A percentile compares a stretch with the other conserved stretches of the same genome.
phyloP scores from a whole-genome alignment of 169 alveolate species.

The Eimeria zaria region DNA sequence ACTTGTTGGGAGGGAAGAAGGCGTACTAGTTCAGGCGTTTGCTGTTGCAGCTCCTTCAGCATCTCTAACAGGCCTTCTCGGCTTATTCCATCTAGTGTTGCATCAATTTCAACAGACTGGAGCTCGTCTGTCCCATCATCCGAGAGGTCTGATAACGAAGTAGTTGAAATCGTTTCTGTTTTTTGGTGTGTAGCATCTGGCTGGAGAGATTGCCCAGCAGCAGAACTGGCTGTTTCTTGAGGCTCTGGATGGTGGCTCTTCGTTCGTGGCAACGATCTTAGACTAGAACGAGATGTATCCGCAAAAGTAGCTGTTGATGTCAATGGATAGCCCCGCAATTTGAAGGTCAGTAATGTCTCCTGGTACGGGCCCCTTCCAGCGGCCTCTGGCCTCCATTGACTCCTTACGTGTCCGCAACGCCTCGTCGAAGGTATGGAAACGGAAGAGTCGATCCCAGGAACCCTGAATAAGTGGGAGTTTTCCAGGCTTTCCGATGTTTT shows the following conservation, averaged over 20 bases:
- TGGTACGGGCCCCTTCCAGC: background rate
- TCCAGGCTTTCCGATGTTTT: background rate
- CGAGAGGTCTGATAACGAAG: background rate
- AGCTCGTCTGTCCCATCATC: background rate
- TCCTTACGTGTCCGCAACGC: background rate
- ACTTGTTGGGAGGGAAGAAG: background rate
- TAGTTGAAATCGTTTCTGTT: background rate
- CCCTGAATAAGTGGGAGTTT: background rate
- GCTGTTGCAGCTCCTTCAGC: constrained; percentile 17
- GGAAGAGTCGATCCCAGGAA: background rate
- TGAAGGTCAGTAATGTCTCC: background rate
- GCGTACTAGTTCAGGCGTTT: background rate
- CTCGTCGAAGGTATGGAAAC: background rate
- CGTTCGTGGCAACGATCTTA: background rate
- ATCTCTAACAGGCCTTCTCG: constrained; percentile 51
- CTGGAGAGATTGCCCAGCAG: background rate
- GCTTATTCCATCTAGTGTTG: constrained; percentile 50
- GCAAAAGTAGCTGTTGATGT: background rate
- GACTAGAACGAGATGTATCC: background rate
- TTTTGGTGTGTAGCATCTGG: background rate
- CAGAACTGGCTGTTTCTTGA: background rate
- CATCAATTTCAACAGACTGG: constrained; percentile 32
- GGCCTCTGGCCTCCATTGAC: background rate
- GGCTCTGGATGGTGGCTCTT: background rate
- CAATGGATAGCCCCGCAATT: background rate